Base-by-base conservation (phyloP, 2,329 filamentous ascomycete species). In the Aureobasidium lini region DNA sequence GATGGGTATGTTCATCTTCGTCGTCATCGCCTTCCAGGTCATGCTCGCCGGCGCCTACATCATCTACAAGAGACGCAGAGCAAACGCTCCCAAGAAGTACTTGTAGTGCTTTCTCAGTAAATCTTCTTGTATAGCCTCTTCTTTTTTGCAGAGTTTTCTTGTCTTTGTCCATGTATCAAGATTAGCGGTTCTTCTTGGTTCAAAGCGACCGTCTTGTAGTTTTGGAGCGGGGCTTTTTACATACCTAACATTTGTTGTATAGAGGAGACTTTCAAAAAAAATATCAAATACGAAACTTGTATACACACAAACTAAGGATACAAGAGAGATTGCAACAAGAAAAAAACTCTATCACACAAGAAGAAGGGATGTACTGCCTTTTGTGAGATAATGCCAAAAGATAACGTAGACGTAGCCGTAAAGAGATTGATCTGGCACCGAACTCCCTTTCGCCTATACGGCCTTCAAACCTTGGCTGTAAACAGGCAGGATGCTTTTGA, bases 51-150 rank as follows among this genome's bases (percentile, higher is more conserved):
- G 74, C 2, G 82, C 79, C 1, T 96, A 92, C 70, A 72, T 90
- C 39, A 70, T 86, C 61, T 96, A 96, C 76, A 95, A 95, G 81
- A 82, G 85, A 66, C 85, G 87, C 69, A 84, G 87, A 74, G 80
- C 83, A 40, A 84, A 80, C 64, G 84, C 85, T 72, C 90, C 90
- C n/a, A 96, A 96, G 81, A 96, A 96, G 77, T 96, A 91, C 73
- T 76, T 96, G 70, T 96, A 18, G 29, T 31, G 23, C 23, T 23
- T 3, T 23, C 28, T 52, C 36, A n/a, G 13, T 16, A 52, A 2
- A 13, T 2, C 23, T 29, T 6, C 36, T 13, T 52, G 13, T 42
- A 40, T 31, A 40, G 34, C 34, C 23, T 23, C 23, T 23, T 34
- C 36, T 49, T 4, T n/a, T n/a, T 23, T 11, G 16, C 32, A 40